phyloP scores from a whole-genome alignment of 306 rosid species.

The Mimosa pudica region DNA sequence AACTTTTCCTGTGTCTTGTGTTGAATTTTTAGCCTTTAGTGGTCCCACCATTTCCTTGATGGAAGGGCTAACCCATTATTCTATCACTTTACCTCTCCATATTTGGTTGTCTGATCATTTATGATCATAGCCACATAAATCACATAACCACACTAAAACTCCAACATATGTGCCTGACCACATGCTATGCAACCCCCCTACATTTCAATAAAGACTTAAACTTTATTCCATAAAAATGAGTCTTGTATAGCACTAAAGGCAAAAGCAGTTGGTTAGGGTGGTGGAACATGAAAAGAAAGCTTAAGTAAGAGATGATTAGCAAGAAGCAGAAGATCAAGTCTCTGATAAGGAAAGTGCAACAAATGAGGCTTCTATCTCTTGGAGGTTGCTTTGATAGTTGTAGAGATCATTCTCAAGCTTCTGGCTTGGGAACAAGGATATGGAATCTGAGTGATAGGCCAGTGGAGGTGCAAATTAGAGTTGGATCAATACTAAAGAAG shows the following conservation, averaged over 20 bases:
- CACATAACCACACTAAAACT: constrained; percentile 13
- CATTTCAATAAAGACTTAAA: constrained; percentile 2
- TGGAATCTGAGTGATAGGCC: constrained; percentile 89
- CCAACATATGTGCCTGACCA: neutral
- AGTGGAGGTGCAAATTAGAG: constrained; percentile 94
- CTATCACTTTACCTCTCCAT: constrained; percentile 30
- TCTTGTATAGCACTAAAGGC: constrained; percentile 27
- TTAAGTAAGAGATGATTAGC: constrained; percentile 24
- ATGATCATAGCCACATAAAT: constrained; percentile 33
- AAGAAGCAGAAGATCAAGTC: constrained; percentile 37
- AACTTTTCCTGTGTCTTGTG: constrained; percentile 36
- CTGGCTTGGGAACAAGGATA: constrained; percentile 81
- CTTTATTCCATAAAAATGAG: constrained; percentile 31
- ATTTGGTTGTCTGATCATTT: constrained; percentile 11
- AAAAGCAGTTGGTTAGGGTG: constrained; percentile 6
- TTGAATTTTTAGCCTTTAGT: constrained; percentile 33
- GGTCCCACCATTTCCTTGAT: constrained; percentile 57
- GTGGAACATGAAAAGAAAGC: neutral
- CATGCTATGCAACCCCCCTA: neutral
- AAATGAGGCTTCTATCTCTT: constrained; percentile 46
- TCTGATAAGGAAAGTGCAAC: constrained; percentile 50
- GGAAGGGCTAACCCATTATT: constrained; percentile 42
- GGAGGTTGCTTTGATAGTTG: constrained; percentile 85
- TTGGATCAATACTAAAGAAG: constrained; percentile 84
- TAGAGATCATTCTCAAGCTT: constrained; percentile 61